These are phyloP conservation scores for Neofusicoccum sp. DNA, from an alignment of 2,329 filamentous ascomycete species.

Conservation along the genomic window DNA sequence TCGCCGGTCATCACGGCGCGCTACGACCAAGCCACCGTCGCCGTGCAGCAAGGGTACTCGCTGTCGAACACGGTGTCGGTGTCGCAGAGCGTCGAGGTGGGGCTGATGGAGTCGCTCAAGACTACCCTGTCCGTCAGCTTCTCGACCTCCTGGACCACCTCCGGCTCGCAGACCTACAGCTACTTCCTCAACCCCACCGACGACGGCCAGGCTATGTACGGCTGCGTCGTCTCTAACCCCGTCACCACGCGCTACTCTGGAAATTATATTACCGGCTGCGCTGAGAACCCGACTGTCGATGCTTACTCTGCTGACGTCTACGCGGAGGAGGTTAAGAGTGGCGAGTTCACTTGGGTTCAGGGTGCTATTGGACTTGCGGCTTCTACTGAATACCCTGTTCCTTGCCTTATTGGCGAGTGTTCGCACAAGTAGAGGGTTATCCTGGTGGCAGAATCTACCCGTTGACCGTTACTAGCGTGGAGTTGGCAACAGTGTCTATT, in stretches of 20 bases:
- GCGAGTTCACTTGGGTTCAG: slow-evolving; percentile 42
- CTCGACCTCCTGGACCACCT: slow-evolving; percentile 25
- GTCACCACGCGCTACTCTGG: slow-evolving; percentile 39
- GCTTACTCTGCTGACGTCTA: slow-evolving; percentile 41
- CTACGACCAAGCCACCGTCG: not conserved
- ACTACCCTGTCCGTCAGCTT: not conserved
- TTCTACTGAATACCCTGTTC: slow-evolving; percentile 39
- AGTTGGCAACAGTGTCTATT: too few species aligned
- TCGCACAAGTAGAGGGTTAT: not conserved
- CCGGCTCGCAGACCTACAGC: slow-evolving; percentile 34
- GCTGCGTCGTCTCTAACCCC: slow-evolving; percentile 42
- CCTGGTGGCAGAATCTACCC: not conserved
- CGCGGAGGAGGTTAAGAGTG: slow-evolving; percentile 33
- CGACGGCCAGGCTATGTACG: slow-evolving; percentile 33
- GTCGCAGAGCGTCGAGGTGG: not conserved
- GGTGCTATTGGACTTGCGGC: slow-evolving; percentile 44
- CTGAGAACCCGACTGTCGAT: slow-evolving; percentile 32
- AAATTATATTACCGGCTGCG: slow-evolving; percentile 38
- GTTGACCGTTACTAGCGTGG: too few species aligned
- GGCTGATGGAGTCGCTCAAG: not conserved
- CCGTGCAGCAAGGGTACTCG: slow-evolving; percentile 21
- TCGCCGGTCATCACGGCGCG: slow-evolving; percentile 1
- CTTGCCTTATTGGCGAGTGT: slow-evolving; percentile 2
- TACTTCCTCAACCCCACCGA: slow-evolving; percentile 40
- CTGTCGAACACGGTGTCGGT: slow-evolving; percentile 25